A percentile compares a stretch with the other conserved stretches of the same genome.
Evolutionary conservation across 306 rosid genomes (phyloP).

Genomic region (Senna tora): DNA sequence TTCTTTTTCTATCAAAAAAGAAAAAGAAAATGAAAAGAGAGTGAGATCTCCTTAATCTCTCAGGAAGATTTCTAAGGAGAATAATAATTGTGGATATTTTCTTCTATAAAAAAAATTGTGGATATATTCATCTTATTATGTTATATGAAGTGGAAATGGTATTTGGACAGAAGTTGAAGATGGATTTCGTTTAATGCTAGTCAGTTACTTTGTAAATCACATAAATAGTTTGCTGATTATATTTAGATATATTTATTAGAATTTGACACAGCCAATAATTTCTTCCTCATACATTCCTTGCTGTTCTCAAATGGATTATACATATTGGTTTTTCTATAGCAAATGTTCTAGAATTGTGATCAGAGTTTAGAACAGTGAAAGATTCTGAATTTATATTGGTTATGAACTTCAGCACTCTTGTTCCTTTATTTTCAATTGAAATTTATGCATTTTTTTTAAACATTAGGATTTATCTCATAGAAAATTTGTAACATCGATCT

Average conservation of each 20-base stretch:
- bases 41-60: neutral
- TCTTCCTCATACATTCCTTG: slow-evolving; percentile 25
- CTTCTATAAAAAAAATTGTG: too few species aligned
- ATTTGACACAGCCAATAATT: slow-evolving; percentile 16
- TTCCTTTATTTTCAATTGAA: slow-evolving; percentile 25
- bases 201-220: slow-evolving; percentile 17
- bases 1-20: too few species aligned
- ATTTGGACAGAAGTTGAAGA: slow-evolving; percentile 1
- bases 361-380: neutral
- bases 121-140: slow-evolving; percentile 27
- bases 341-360: slow-evolving; percentile 25
- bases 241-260: slow-evolving; percentile 1
- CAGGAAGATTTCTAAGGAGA: neutral
- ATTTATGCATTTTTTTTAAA: slow-evolving; percentile 4
- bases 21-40: too few species aligned
- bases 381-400: slow-evolving; percentile 20
- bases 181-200: slow-evolving; percentile 4
- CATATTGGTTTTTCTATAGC: slow-evolving; percentile 6
- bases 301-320: slow-evolving; percentile 25
- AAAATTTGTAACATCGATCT: slow-evolving; percentile 29
- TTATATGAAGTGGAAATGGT: slow-evolving; percentile 10
- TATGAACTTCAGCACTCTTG: slow-evolving; percentile 25
- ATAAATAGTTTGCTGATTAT: slow-evolving; percentile 1
- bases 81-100: slow-evolving; percentile 24
- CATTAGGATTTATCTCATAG: slow-evolving; percentile 10